Base-by-base conservation (phyloP, 164 flowering plant genomes). In the Magnolia changhungtana region DNA sequence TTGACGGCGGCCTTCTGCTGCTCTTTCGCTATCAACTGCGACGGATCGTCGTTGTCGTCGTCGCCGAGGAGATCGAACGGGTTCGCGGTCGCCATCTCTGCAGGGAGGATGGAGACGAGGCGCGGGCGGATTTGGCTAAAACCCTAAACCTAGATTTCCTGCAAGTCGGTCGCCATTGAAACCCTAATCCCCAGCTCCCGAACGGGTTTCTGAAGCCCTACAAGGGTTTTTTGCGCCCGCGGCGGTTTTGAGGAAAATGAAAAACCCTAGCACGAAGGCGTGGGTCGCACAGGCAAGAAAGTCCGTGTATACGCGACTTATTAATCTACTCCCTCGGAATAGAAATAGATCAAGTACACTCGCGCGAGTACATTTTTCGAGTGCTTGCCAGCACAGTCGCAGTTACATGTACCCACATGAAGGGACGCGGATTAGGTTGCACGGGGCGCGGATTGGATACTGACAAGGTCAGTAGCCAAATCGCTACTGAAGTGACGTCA, bases 1-100 rank as follows among this genome's bases (percentile, higher is more conserved):
- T 85, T 83, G 24, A 79, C 50, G 14, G 72, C 79, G 50, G 71
- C 68, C 75, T 79, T 81, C 76, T 77, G 79, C 82, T 81, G 85
- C 75, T 76, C 81, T 52, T 83, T 84, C 27, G 88, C 91, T 29
- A 87, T 81, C 64, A 91, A 85, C 86, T 76, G 85, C 59, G 91
- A 84, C 1, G 86, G 88, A 73, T 92, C 94, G 71, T 88, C 94
- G 13, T 82, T 78, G 31, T 90, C 97, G 67, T 87, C 90, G 76
- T 86, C 93, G 0, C 87, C 91, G 68, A 92, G 76, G 82, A 92
- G 83, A 79, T 88, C 94, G 67, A 92, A 92, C 1, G 91, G 91
- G 82, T 92, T 92, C 76, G 69, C 67, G 45, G 86, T 86, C 72
- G 94, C 86, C 97, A 92, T 92, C 75, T 65, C 67, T 10, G 27